These are phyloP conservation scores for Flaveria sonorensis DNA, from an alignment of 129 eudicot genomes.

Conservation along the genomic window DNA sequence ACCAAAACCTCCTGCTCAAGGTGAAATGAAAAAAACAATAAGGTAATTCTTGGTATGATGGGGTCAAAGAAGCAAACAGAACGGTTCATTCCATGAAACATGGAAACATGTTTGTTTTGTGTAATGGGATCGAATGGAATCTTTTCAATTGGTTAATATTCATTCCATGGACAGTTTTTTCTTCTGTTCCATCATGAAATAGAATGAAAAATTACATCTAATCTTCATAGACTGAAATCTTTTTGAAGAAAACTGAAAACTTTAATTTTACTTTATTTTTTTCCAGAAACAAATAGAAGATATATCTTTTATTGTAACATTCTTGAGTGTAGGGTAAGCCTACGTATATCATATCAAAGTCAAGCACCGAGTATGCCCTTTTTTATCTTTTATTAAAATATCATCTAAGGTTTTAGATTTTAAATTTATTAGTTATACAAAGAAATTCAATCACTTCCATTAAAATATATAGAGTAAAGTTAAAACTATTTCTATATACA, in stretches of 20 bases:
- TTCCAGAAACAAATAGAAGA: neutral
- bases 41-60: constrained; percentile 1
- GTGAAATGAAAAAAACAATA: constrained; percentile 13
- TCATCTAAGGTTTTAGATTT: neutral
- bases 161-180: neutral
- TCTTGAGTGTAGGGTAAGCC: too few species aligned
- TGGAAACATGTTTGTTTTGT: constrained; percentile 1
- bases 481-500: neutral
- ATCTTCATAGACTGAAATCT: neutral
- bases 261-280: neutral
- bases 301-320: neutral
- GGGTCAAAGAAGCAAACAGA: neutral
- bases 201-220: neutral
- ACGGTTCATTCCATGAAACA: neutral
- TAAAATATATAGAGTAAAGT: neutral
- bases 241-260: neutral
- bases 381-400: neutral
- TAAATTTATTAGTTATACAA: neutral
- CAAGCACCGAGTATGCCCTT: too few species aligned
- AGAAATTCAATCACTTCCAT: neutral
- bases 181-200: neutral
- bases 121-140: neutral
- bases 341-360: too few species aligned
- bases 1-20: constrained; percentile 71
- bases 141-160: neutral